These are phyloP conservation scores for Aspergillus bombycis DNA, from an alignment of 2,329 filamentous ascomycete genomes.

Conservation along the genomic window DNA sequence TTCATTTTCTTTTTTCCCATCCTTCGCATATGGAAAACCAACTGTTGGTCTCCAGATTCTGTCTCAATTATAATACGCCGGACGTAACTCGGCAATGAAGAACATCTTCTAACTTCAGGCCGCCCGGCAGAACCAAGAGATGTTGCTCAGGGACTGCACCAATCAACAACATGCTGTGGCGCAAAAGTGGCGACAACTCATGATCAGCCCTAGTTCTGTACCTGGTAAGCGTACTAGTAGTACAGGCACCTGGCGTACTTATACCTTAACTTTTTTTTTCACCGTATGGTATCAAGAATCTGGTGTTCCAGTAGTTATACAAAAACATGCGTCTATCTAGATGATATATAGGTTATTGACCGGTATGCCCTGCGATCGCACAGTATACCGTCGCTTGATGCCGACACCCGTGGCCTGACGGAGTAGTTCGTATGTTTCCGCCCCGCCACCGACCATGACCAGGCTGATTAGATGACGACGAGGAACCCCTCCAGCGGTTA, in stretches of 20 bases:
- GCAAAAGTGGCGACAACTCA: neutral
- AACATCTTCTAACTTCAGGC: neutral
- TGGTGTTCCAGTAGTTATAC: neutral
- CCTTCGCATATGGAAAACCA: neutral
- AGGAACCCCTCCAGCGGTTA: constrained; percentile 68
- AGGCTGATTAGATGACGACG: constrained; percentile 76
- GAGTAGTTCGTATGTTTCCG: constrained; percentile 67
- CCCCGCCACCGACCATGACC: constrained; percentile 77
- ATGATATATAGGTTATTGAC: constrained; percentile 77
- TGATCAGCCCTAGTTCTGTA: neutral
- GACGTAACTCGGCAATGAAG: neutral
- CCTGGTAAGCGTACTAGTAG: neutral
- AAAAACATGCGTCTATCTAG: constrained; percentile 41
- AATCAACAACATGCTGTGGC: neutral
- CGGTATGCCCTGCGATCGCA: constrained; percentile 77
- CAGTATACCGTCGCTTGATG: constrained; percentile 74
- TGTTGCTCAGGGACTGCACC: neutral
- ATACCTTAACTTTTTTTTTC: neutral
- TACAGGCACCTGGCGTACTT: too few relatives aligned
- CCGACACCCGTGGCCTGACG: constrained; percentile 68
- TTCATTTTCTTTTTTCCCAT: neutral
- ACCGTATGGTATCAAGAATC: neutral
- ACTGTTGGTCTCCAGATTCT: neutral
- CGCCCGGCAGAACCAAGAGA: neutral
- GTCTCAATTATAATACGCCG: too few relatives aligned